These are phyloP conservation scores for Zygotorulaspora chibaensis DNA, from an alignment of 805 yeast genomes.

Conservation along the genomic window DNA sequence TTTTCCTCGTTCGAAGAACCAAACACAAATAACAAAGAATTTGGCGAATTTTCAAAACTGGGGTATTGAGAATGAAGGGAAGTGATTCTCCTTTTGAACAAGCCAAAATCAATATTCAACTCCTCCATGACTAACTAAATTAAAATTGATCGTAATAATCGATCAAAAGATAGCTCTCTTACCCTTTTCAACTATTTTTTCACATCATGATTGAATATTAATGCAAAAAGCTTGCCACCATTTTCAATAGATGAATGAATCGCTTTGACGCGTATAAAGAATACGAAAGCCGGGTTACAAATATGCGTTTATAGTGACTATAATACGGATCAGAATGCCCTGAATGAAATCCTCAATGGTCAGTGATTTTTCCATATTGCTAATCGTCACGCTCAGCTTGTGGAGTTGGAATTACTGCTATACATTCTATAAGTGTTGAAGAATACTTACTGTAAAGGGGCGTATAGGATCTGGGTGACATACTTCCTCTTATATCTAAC, in stretches of 20 bases:
- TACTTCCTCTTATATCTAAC: slow-evolving; percentile 85
- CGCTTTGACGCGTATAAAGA: neutral
- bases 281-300: neutral
- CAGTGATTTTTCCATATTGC: too few species aligned
- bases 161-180: neutral
- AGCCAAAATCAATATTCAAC: slow-evolving; percentile 29
- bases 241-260: neutral
- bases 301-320: neutral
- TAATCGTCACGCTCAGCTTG: too few species aligned
- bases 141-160: neutral
- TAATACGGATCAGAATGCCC: neutral
- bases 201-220: neutral
- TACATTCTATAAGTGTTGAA: slow-evolving; percentile 4
- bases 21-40: slow-evolving; percentile 59
- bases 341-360: too few species aligned
- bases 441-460: slow-evolving; percentile 56
- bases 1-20: slow-evolving; percentile 87
- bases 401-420: neutral
- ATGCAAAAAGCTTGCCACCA: slow-evolving; percentile 1
- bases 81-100: slow-evolving; percentile 29
- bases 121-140: slow-evolving; percentile 26
- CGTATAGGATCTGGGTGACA: slow-evolving; percentile 86
- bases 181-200: slow-evolving; percentile 1
- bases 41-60: slow-evolving; percentile 32
- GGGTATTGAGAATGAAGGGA: slow-evolving; percentile 26